Evolutionary conservation across 2,329 filamentous ascomycete genomes (phyloP), one percentile per base, ranked within the genome.

Genomic region (Calycina marina): DNA sequence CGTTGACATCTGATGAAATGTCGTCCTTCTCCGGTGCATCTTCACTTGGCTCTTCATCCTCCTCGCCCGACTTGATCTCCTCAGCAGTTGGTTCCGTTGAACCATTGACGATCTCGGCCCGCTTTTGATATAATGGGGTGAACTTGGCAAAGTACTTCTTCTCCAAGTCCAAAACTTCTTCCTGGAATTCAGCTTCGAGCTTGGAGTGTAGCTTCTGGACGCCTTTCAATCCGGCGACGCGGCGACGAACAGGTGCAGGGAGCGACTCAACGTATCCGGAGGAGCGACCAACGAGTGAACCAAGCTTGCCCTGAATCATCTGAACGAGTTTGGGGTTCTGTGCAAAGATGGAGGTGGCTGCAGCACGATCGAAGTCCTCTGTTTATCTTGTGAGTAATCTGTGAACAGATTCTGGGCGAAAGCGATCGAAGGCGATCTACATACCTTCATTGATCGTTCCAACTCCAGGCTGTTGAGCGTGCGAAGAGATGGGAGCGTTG

Each of bases 131-230:
- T 30, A 98, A 73, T 39, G 90, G 90, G 34, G 84, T 93, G 64
- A 94, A 98, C 64, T 96, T 96, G 62, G 82, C 83, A 51, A 96
- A 96, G 63, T 93, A 98, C 65, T 94, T 94, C 74, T 98, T 98
- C 71, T 98, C 90, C 16, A 98, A 73, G 60, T 94, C 78, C 37
- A 98, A 72, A 40, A 98, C 86, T 63, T 96, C 92, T 60, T 96
- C 86, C 59, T 98, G 92, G 61, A 98, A 96, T 61, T 94, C 79
- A 33, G 85, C 83, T 68, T 98, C 92, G 49, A 98, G 77, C 65
- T 96, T 94, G 40, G 88, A 83, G 65, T 98, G 90, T 52, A 96
- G 86, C 63, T 94, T 94, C 63, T 98, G 90, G 49, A 98, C 85
- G 47, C 88, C 92, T 67, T 96, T 94, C 41, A 98, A 70, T 47